phyloP scores from a whole-genome alignment of 2,329 filamentous ascomycete species.

The Diplocarpon mali region DNA sequence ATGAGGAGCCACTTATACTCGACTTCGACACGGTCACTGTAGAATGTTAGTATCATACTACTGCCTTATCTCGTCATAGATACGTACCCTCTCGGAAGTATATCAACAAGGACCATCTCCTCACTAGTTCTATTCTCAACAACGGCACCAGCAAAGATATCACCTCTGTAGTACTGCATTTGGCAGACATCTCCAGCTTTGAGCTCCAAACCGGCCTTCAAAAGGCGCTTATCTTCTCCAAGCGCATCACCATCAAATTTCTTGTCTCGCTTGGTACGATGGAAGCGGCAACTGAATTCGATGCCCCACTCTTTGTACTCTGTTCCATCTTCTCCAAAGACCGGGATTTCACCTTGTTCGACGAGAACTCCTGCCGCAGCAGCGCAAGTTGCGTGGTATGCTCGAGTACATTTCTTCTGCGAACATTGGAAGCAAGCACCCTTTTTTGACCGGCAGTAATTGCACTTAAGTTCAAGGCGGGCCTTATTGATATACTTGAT shows the following conservation, averaged over 20 bases:
- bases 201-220: slow-evolving; percentile 55
- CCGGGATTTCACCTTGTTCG: slow-evolving; percentile 74
- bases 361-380: slow-evolving; percentile 85
- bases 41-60: slow-evolving; percentile 31
- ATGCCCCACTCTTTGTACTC: slow-evolving; percentile 89
- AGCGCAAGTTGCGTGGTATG: slow-evolving; percentile 93
- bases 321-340: slow-evolving; percentile 80
- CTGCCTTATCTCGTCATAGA: neutral
- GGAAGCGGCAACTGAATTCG: slow-evolving; percentile 90
- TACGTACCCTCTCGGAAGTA: slow-evolving; percentile 73
- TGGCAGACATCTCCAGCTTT: slow-evolving; percentile 71
- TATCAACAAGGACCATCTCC: slow-evolving; percentile 65
- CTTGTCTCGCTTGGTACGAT: slow-evolving; percentile 77
- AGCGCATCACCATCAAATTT: slow-evolving; percentile 57
- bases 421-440: slow-evolving; percentile 98
- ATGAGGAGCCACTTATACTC: slow-evolving; percentile 77
- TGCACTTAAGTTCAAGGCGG: slow-evolving; percentile 82
- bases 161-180: slow-evolving; percentile 69
- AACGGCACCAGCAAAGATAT: slow-evolving; percentile 85
- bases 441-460: slow-evolving; percentile 86
- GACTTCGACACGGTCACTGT: slow-evolving; percentile 62
- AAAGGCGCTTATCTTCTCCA: slow-evolving; percentile 59
- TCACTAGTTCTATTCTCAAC: slow-evolving; percentile 72
- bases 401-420: slow-evolving; percentile 82
- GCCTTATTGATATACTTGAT: slow-evolving; percentile 75